Evolutionary conservation across 768 basidiomycete species (phyloP).

Genomic region (Tubosaeta sp.): DNA sequence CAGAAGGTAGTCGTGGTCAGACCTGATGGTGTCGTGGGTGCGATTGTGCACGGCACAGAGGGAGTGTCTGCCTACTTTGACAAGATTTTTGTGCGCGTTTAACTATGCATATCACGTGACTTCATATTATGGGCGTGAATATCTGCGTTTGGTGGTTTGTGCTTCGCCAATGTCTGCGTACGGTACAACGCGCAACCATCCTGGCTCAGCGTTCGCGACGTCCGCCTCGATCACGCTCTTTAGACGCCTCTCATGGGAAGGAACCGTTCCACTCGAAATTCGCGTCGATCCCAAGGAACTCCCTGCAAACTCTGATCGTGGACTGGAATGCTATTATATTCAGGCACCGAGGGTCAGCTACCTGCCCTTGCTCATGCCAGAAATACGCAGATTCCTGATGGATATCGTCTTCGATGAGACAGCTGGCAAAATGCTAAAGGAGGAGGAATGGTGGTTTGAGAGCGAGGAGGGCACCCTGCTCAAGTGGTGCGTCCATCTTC

Average conservation of each 20-base stretch:
- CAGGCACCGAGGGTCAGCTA: slow-evolving; percentile 92
- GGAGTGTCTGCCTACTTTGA: slow-evolving; percentile 17
- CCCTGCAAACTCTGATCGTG: slow-evolving; percentile 85
- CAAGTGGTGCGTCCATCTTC: slow-evolving; percentile 66
- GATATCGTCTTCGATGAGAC: slow-evolving; percentile 91
- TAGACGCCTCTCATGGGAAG: slow-evolving; percentile 86
- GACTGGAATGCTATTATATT: slow-evolving; percentile 84
- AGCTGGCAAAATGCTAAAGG: slow-evolving; percentile 68
- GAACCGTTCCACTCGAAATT: slow-evolving; percentile 84
- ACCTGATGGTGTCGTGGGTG: slow-evolving; percentile 45
- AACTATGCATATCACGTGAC: slow-evolving; percentile 12
- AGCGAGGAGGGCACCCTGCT: slow-evolving; percentile 75
- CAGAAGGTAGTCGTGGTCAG: slow-evolving; percentile 35
- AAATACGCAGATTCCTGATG: slow-evolving; percentile 83
- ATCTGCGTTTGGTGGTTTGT: not conserved
- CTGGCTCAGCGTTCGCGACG: slow-evolving; percentile 43
- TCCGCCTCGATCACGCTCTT: slow-evolving; percentile 77
- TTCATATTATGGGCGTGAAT: not conserved
- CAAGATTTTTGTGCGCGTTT: slow-evolving; percentile 3
- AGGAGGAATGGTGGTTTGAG: slow-evolving; percentile 98
- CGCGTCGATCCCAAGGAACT: slow-evolving; percentile 86
- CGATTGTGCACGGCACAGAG: slow-evolving; percentile 16
- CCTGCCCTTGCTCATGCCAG: slow-evolving; percentile 85
- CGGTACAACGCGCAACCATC: slow-evolving; percentile 48
- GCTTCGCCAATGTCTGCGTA: slow-evolving; percentile 43